Evolutionary conservation across 352 stramenopile species (phyloP).

Genomic region (Phytopythium cucurbitacearum): DNA sequence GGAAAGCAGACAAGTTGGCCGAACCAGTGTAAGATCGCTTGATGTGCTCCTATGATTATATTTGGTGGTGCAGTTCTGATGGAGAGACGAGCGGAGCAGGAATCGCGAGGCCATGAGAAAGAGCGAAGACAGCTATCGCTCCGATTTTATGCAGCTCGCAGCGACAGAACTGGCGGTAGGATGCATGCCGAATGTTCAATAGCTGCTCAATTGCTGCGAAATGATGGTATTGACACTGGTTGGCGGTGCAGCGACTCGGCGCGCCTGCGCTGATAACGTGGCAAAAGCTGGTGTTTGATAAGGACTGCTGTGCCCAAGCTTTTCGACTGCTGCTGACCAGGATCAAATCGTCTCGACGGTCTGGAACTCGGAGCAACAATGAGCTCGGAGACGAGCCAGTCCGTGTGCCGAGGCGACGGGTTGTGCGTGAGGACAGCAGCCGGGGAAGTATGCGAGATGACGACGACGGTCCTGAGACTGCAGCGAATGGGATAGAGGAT

Average conservation of each 20-base stretch:
- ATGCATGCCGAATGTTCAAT: neutral
- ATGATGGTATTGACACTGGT: neutral
- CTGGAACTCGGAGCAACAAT: constrained; percentile 8
- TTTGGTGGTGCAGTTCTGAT: neutral
- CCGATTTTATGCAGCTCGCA: constrained; percentile 49
- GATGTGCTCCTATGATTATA: neutral
- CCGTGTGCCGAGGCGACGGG: neutral
- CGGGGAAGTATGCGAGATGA: constrained; percentile 7
- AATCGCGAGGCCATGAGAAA: constrained; percentile 35
- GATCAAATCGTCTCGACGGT: constrained; percentile 47
- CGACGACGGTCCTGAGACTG: constrained; percentile 10
- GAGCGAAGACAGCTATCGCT: constrained; percentile 53
- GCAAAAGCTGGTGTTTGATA: constrained; percentile 65
- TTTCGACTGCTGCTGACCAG: constrained; percentile 53
- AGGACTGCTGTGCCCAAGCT: constrained; percentile 53
- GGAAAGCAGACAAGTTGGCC: constrained; percentile 46
- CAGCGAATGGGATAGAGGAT: neutral
- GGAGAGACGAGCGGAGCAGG: constrained; percentile 9
- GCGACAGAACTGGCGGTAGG: constrained; percentile 45
- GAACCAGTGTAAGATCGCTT: constrained; percentile 13
- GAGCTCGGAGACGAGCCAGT: neutral
- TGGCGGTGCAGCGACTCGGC: constrained; percentile 32
- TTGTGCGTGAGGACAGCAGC: constrained; percentile 1
- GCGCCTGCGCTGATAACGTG: constrained; percentile 50
- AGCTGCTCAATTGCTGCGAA: neutral